Conservation (phyloP, 1,139 yeast species). For the Saccharomycopsis hybrid region DNA sequence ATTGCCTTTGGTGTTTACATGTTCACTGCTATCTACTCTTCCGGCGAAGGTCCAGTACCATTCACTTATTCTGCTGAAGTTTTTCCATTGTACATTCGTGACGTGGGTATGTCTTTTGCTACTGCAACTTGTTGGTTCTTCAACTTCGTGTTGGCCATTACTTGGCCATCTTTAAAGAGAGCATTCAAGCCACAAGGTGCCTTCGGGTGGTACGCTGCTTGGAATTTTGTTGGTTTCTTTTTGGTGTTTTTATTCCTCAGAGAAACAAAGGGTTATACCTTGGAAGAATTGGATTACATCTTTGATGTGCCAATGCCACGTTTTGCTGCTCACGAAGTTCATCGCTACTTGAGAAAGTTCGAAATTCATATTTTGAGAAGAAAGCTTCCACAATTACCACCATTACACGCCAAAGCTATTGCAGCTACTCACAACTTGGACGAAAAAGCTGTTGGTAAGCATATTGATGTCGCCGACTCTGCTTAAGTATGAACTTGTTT, state of each 20-base stretch:
- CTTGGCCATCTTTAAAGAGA: slow-evolving; percentile 70
- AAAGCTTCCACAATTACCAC: slow-evolving; percentile 25
- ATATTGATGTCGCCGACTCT: slow-evolving; percentile 11
- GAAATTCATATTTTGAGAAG: slow-evolving; percentile 37
- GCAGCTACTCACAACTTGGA: slow-evolving; percentile 10
- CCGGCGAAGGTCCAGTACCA: slow-evolving; percentile 89
- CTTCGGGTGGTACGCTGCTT: slow-evolving; percentile 83
- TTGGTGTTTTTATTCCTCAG: slow-evolving; percentile 61
- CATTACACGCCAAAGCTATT: slow-evolving; percentile 17
- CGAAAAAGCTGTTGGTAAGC: slow-evolving; percentile 19
- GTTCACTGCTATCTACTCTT: slow-evolving; percentile 68
- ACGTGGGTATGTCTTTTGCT: slow-evolving; percentile 79
- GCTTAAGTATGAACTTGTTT: background rate
- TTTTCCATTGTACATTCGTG: slow-evolving; percentile 79
- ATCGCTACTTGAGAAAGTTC: slow-evolving; percentile 38
- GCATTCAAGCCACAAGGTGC: slow-evolving; percentile 78
- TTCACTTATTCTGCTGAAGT: slow-evolving; percentile 87
- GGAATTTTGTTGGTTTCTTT: slow-evolving; percentile 74
- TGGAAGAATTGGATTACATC: slow-evolving; percentile 69
- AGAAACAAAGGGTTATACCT: slow-evolving; percentile 62
- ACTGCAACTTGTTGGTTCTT: slow-evolving; percentile 85
- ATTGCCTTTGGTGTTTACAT: slow-evolving; percentile 69
- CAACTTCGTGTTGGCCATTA: slow-evolving; percentile 70
- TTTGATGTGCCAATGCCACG: slow-evolving; percentile 49
- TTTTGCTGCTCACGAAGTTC: slow-evolving; percentile 53